Percentiles rank a stretch among this genome's conserved stretches.
These are phyloP conservation scores for Scytalidium sp. DNA, from an alignment of 2,329 filamentous ascomycete genomes.

Conservation along the genomic window DNA sequence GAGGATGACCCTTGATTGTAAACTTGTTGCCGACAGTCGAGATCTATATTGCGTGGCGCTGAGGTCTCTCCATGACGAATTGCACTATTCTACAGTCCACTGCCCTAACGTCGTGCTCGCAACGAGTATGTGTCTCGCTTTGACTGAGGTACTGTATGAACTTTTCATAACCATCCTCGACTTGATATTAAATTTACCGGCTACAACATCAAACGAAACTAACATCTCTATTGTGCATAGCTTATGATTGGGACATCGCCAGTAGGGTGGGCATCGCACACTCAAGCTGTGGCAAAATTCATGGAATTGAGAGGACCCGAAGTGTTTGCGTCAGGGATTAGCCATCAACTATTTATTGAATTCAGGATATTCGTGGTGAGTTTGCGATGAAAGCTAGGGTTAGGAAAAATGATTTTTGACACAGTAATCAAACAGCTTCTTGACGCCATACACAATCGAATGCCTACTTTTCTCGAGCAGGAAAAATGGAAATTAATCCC, in stretches of 20 bases:
- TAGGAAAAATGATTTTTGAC: too few species aligned
- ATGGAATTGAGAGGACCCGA: slow-evolving; percentile 29
- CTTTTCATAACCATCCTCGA: background rate
- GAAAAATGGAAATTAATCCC: slow-evolving; percentile 28
- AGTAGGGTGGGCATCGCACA: slow-evolving; percentile 27
- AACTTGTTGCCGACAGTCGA: background rate
- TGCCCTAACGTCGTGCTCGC: background rate
- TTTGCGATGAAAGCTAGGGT: slow-evolving; percentile 2
- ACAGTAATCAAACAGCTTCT: too few species aligned
- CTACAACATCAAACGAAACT: too few species aligned
- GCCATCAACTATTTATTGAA: slow-evolving; percentile 36
- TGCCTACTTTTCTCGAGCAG: background rate
- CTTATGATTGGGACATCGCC: slow-evolving; percentile 30
- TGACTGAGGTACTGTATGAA: slow-evolving; percentile 29
- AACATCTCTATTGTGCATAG: slow-evolving; percentile 18
- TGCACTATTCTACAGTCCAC: background rate
- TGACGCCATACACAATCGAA: background rate
- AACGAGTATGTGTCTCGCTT: slow-evolving; percentile 30
- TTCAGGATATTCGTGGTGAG: slow-evolving; percentile 37
- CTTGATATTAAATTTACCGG: too few species aligned
- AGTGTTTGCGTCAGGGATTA: slow-evolving; percentile 28
- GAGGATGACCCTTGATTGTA: background rate
- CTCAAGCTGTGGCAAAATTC: slow-evolving; percentile 31
- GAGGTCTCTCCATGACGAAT: background rate
- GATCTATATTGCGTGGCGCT: background rate